phyloP scores from a whole-genome alignment of 371 early-diverging fungal genomes.

The Syncephalastrum sp. region DNA sequence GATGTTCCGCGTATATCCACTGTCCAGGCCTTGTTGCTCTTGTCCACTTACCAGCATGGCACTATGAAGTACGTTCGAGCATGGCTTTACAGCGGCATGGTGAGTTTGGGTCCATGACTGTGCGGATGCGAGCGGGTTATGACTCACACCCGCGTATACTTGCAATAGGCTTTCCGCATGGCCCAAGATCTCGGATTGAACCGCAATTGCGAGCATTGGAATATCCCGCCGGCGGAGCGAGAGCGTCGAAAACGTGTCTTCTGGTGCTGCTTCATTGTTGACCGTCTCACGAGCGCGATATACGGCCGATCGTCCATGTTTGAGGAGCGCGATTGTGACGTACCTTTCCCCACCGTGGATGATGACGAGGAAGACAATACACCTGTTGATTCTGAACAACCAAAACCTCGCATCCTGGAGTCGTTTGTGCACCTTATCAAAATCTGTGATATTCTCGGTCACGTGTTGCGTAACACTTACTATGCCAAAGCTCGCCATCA shows the following conservation, averaged over 20 bases:
- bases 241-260: constrained; percentile 47
- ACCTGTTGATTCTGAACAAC: constrained; percentile 5
- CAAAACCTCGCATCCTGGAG: constrained; percentile 24
- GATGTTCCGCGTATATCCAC: constrained; percentile 61
- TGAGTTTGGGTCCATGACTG: constrained; percentile 14
- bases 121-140: neutral
- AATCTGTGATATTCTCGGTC: constrained; percentile 42
- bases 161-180: constrained; percentile 46
- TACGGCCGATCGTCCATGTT: constrained; percentile 47
- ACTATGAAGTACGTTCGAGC: constrained; percentile 47
- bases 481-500: constrained; percentile 34
- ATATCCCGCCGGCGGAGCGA: constrained; percentile 35
- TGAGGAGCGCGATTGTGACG: constrained; percentile 48
- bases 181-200: constrained; percentile 50
- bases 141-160: neutral
- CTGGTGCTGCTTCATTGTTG: constrained; percentile 53
- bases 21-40: constrained; percentile 56
- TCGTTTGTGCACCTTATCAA: constrained; percentile 36
- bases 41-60: constrained; percentile 58
- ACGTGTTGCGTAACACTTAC: constrained; percentile 45
- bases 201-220: constrained; percentile 48
- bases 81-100: constrained; percentile 55
- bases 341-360: constrained; percentile 42
- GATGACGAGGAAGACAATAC: constrained; percentile 27
- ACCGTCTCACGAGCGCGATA: constrained; percentile 39